phyloP scores from a whole-genome alignment of 176 grass and related monocot species.

The Microstegium vimineum region DNA sequence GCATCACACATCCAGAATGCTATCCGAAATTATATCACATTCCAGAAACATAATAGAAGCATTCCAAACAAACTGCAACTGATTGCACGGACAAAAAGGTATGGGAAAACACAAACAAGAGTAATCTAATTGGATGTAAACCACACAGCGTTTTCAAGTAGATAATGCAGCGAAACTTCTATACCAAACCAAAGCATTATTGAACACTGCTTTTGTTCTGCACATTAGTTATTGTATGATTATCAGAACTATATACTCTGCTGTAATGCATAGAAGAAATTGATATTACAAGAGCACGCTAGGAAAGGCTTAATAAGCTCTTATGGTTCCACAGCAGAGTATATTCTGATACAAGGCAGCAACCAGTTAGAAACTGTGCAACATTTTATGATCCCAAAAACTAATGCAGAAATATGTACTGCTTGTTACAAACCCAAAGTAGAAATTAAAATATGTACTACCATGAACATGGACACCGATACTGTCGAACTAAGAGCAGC shows the following conservation, averaged over 20 bases:
- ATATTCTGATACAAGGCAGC: neutral
- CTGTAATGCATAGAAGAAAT: neutral
- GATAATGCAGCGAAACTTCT: neutral
- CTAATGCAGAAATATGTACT: neutral
- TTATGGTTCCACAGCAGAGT: neutral
- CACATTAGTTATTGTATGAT: neutral
- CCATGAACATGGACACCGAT: neutral
- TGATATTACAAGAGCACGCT: neutral
- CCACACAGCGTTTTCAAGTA: neutral
- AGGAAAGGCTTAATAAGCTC: neutral
- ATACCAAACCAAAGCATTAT: neutral
- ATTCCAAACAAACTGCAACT: neutral
- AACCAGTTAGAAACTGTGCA: neutral
- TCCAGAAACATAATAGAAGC: neutral
- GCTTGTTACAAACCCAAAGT: neutral
- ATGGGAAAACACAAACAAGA: neutral
- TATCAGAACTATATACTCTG: neutral
- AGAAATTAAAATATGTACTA: neutral
- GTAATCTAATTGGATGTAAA: conserved; percentile 10
- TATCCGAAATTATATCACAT: neutral
- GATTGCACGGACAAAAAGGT: neutral
- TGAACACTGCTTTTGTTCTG: neutral
- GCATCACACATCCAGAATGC: neutral
- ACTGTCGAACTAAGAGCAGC: neutral
- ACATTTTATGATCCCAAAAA: neutral